Conservation (phyloP, 1,139 yeast genomes). For the Magnusiomyces magnusii region DNA sequence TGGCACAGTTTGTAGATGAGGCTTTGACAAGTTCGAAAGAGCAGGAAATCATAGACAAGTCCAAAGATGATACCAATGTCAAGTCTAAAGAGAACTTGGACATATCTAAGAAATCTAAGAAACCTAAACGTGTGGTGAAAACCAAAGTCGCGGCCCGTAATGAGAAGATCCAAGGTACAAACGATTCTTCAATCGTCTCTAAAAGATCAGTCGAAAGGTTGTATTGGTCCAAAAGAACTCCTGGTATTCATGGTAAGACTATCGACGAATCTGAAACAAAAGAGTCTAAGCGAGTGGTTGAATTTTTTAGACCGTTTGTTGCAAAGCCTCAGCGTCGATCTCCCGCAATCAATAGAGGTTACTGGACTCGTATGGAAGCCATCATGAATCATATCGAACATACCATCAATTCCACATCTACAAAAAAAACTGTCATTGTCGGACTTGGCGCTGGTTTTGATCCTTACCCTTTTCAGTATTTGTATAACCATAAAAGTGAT, state of each 20-base stretch:
- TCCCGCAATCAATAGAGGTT: slow-evolving; percentile 77
- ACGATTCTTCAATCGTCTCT: slow-evolving; percentile 75
- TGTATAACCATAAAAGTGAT: slow-evolving; percentile 34
- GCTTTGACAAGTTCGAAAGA: neutral
- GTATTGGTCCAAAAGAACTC: slow-evolving; percentile 41
- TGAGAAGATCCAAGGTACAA: slow-evolving; percentile 66
- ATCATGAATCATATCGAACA: slow-evolving; percentile 47
- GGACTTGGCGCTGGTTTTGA: slow-evolving; percentile 75
- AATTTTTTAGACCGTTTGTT: slow-evolving; percentile 62
- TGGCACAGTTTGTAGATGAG: neutral
- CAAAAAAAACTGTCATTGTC: slow-evolving; percentile 37
- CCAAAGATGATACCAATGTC: neutral
- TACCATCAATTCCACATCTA: slow-evolving; percentile 17
- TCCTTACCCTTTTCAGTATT: slow-evolving; percentile 56
- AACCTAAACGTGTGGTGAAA: neutral
- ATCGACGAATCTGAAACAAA: no score
- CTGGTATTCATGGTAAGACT: slow-evolving; percentile 31
- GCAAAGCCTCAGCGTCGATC: slow-evolving; percentile 61
- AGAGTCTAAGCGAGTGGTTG: slow-evolving; percentile 26
- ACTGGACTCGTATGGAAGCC: slow-evolving; percentile 75
- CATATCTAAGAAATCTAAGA: neutral
- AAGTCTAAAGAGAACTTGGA: neutral
- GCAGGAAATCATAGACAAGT: no score
- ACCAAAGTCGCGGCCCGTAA: slow-evolving; percentile 4
- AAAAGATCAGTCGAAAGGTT: slow-evolving; percentile 70